Conservation (phyloP, 164 flowering plant genomes). For the Platanus orientalis region DNA sequence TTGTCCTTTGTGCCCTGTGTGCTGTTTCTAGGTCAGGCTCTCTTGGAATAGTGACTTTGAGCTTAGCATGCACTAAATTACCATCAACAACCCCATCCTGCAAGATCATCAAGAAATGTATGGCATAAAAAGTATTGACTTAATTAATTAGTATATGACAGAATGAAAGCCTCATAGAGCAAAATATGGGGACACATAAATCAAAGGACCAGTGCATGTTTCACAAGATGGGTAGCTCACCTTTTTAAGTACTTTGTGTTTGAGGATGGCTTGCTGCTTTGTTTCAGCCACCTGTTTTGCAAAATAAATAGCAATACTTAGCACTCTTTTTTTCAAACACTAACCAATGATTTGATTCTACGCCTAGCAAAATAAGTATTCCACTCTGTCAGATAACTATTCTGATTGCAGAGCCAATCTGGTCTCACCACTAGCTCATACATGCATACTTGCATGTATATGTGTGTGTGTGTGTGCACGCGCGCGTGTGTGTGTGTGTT, state of each 20-base stretch:
- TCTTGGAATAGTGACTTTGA: slow-evolving; percentile 73
- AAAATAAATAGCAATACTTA: slow-evolving; percentile 4
- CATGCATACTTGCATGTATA: too few species aligned
- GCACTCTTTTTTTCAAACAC: neutral
- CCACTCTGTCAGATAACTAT: too few species aligned
- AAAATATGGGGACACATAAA: neutral
- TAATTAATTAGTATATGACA: neutral
- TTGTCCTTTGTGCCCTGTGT: slow-evolving; percentile 59
- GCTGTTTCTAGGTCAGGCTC: slow-evolving; percentile 88
- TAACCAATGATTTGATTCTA: neutral
- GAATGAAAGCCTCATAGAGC: neutral
- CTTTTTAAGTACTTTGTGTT: slow-evolving; percentile 69
- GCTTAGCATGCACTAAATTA: slow-evolving; percentile 25
- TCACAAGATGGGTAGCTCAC: slow-evolving; percentile 26
- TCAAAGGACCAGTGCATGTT: slow-evolving; percentile 1
- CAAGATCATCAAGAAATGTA: slow-evolving; percentile 13
- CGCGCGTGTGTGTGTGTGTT: too few species aligned
- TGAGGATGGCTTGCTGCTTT: slow-evolving; percentile 44
- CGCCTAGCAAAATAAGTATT: too few species aligned
- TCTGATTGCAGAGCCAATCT: too few species aligned
- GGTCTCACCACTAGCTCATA: too few species aligned
- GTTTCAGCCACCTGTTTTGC: slow-evolving; percentile 46
- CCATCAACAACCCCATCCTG: slow-evolving; percentile 46
- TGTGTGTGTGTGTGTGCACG: too few species aligned
- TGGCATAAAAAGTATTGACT: neutral